Conservation (phyloP, 345 rosid genomes). For the Brassica incana region DNA sequence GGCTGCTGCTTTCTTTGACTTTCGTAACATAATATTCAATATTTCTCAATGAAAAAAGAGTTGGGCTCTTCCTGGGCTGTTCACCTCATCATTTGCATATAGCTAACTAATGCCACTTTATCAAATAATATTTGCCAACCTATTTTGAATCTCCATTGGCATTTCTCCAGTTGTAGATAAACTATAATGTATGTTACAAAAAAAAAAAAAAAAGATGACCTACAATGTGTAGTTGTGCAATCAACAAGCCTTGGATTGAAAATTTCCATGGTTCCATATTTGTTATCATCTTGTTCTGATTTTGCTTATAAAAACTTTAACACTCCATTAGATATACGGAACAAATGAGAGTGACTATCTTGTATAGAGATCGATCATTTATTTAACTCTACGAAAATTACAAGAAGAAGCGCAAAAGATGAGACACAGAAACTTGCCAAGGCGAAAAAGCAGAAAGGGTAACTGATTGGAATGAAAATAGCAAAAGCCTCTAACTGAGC, state of each 20-base stretch:
- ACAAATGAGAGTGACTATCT: neutral
- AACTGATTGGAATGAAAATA: neutral
- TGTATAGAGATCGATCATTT: conserved; percentile 1
- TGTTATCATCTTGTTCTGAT: neutral
- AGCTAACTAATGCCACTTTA: neutral
- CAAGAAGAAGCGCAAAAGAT: neutral
- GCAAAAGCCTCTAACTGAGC: conserved; percentile 25
- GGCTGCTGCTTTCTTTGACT: too few species aligned
- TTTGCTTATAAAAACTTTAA: neutral
- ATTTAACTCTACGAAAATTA: neutral
- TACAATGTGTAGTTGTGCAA: neutral
- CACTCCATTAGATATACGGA: neutral
- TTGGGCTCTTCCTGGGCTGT: neutral
- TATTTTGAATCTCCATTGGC: neutral
- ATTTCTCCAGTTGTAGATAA: neutral
- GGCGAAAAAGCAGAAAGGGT: neutral
- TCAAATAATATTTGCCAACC: neutral
- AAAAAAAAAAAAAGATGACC: neutral
- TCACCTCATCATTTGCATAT: neutral
- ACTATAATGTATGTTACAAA: neutral
- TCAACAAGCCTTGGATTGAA: neutral
- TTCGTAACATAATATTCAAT: too few species aligned
- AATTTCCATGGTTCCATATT: neutral
- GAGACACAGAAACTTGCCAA: neutral
- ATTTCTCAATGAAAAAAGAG: neutral